Evolutionary conservation across 805 yeast genomes (phyloP).

Genomic region (Yamadazyma akitaensis): DNA sequence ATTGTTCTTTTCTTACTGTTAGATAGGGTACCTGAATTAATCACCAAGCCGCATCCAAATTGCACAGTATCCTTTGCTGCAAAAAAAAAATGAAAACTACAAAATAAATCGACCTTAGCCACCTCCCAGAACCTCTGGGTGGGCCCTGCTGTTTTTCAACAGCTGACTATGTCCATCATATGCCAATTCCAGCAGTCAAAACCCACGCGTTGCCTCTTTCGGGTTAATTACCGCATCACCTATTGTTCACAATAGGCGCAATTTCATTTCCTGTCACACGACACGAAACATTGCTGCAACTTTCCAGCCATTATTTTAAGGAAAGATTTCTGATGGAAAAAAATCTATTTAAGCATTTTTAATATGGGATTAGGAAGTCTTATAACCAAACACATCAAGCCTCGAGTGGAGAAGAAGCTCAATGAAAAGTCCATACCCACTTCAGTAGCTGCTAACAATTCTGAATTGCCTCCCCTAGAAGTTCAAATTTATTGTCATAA

Average conservation of each 20-base stretch:
- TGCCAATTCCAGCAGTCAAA: too few species aligned
- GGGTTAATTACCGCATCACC: background rate
- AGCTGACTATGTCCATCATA: too few species aligned
- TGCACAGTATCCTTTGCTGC: too few species aligned
- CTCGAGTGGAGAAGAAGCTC: conserved; percentile 2
- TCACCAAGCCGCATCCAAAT: too few species aligned
- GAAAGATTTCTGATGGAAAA: background rate
- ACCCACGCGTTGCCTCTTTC: conserved; percentile 1
- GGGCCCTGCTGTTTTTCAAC: too few species aligned
- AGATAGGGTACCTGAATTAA: too few species aligned
- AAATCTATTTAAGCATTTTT: too few species aligned
- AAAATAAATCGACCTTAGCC: too few species aligned
- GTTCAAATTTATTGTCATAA: conserved; percentile 39
- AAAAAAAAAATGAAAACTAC: too few species aligned
- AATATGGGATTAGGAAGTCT: conserved; percentile 8
- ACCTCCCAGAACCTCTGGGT: too few species aligned
- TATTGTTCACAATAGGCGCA: background rate
- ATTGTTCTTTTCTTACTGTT: too few species aligned
- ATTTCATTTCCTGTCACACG: conserved; percentile 3
- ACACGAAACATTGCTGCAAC: conserved; percentile 2
- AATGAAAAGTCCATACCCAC: background rate
- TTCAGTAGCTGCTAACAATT: conserved; percentile 5
- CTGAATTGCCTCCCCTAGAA: conserved; percentile 13
- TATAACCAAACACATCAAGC: conserved; percentile 1
- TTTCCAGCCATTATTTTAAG: background rate